Base-by-base conservation (phyloP, 768 basidiomycete genomes). In the Collybia sordida region DNA sequence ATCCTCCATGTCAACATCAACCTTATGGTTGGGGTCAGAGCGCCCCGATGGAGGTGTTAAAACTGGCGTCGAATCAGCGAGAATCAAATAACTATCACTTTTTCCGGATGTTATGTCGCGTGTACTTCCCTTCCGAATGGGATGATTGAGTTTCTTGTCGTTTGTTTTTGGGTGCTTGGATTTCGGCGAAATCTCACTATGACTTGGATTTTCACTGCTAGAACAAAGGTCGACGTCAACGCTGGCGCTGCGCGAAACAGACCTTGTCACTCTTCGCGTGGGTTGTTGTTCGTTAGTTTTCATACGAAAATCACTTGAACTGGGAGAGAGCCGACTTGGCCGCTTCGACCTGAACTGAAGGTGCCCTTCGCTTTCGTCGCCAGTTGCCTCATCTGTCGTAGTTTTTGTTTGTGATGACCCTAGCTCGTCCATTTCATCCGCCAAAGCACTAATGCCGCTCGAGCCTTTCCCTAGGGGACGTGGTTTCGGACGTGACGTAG, bases 381-480 rank as follows among this genome's bases (percentile, higher is more conserved):
- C 18, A 3, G 21, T 36, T 18, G 12, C 3, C 21, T 34, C 21
- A 8, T 6, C 17, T 22, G 14, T n/a, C 21, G 34, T 21, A 23
- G n/a, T 25, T 3, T 3, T 31, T 4, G 35, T 23, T 18, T 47
- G 44, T 21, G 31, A 45, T n/a, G 31, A 21, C 21, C n/a, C 22
- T 12, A 19, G n/a, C 14, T 3, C 35, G 9, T 45, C 35, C 35
- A 25, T 19, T 14, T 25, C 46, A 38, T 52, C 25, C 31, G 53
- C 14, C 17, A 57, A 39, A 4, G 54, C 12, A 28, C 56, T 61
- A 42, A 54, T 51, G 23, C 50, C 50, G 45, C 52, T 63, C 15
- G 57, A 42, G 18, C 35, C 48, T 46, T 65, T 66, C n/a, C 49
- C 49, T 5, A 65, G 31, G 1, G 64, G 65, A 35, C 58, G 55